A percentile compares a stretch with the other conserved stretches of the same genome.
phyloP scores from a whole-genome alignment of 768 basidiomycete genomes.

The Hysterangium stoloniferum region DNA sequence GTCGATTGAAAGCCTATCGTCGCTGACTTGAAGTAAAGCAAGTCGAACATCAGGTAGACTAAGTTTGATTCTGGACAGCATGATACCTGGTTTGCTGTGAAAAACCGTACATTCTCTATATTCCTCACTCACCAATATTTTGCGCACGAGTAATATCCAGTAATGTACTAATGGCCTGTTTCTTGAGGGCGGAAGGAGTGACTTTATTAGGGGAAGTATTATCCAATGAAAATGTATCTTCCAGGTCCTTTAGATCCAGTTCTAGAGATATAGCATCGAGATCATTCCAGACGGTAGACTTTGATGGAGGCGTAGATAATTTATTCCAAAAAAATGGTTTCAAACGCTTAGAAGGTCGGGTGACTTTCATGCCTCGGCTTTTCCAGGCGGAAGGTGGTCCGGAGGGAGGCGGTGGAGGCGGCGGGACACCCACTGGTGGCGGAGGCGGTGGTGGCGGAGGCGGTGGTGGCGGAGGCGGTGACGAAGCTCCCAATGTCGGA shows the following conservation, averaged over 20 bases:
- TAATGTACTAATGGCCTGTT: constrained; percentile 59
- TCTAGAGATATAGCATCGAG: constrained; percentile 27
- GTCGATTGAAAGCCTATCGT: constrained; percentile 59
- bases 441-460: constrained; percentile 24
- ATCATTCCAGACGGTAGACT: constrained; percentile 67
- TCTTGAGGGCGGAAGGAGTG: constrained; percentile 34
- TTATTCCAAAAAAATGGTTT: constrained; percentile 95
- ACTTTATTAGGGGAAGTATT: constrained; percentile 33
- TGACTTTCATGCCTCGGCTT: constrained; percentile 23
- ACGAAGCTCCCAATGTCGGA: constrained; percentile 20
- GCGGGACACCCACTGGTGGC: constrained; percentile 14
- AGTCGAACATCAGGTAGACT: constrained; percentile 55
- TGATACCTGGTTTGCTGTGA: constrained; percentile 49
- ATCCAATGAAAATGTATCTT: constrained; percentile 62
- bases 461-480: constrained; percentile 30
- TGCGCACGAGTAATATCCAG: constrained; percentile 78
- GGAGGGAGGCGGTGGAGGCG: constrained; percentile 23
- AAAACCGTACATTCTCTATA: background rate
- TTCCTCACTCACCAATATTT: constrained; percentile 54
- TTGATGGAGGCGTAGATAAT: constrained; percentile 35
- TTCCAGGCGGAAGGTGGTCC: constrained; percentile 17
- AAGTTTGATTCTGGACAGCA: constrained; percentile 72
- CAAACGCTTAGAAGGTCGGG: constrained; percentile 47
- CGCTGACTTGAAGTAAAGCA: constrained; percentile 67
- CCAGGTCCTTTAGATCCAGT: constrained; percentile 64